phyloP scores from a whole-genome alignment of 805 yeast genomes.

The Kluyveromyces nonfermentans region DNA sequence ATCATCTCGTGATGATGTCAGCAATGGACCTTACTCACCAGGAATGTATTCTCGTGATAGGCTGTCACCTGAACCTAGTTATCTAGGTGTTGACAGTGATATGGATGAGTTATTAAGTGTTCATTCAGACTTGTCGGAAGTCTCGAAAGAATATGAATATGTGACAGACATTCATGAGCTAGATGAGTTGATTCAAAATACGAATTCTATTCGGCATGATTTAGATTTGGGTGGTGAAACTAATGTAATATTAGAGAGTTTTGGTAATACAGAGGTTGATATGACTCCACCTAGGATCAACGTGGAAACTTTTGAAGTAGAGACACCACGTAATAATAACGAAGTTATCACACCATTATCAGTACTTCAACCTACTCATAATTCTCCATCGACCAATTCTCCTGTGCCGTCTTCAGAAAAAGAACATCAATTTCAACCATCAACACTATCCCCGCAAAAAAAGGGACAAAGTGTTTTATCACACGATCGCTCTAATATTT shows the following conservation, averaged over 20 bases:
- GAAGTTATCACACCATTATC: not conserved
- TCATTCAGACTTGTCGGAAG: constrained; percentile 20
- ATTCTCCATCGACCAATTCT: not conserved
- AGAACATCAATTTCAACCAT: not conserved
- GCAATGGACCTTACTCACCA: constrained; percentile 8
- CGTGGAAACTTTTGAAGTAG: not conserved
- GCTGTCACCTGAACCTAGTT: constrained; percentile 19
- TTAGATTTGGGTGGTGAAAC: not conserved
- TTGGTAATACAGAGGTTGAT: not conserved
- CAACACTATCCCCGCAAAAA: not conserved
- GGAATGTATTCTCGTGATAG: constrained; percentile 16
- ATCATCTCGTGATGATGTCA: not conserved
- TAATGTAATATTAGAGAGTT: not conserved
- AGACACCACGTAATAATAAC: not conserved
- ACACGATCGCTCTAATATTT: not conserved
- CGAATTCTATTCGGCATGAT: not conserved
- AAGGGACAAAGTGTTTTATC: not conserved
- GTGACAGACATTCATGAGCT: constrained; percentile 18
- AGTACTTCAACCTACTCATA: not conserved
- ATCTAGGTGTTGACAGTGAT: constrained; percentile 14
- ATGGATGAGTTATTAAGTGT: constrained; percentile 25
- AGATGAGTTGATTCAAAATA: constrained; percentile 10
- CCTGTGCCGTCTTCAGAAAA: not conserved
- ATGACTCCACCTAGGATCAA: constrained; percentile 2
- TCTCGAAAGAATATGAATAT: constrained; percentile 20